These are phyloP conservation scores for Wickerhamomyces strasburgensis DNA, from an alignment of 805 yeast species.

Conservation along the genomic window DNA sequence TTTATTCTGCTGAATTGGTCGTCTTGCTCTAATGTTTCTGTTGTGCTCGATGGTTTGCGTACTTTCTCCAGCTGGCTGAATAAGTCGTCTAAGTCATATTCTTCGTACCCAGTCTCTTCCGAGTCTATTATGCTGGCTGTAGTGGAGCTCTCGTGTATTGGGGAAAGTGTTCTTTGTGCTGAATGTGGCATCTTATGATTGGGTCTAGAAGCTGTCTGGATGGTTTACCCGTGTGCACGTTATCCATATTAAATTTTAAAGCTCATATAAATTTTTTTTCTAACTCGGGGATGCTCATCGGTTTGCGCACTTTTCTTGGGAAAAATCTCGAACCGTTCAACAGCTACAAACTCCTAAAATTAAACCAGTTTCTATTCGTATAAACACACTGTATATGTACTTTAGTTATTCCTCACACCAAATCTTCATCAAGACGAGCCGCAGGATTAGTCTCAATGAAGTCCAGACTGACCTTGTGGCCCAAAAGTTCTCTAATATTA, in stretches of 20 bases:
- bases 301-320: no score
- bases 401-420: constrained; percentile 3
- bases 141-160: constrained; percentile 13
- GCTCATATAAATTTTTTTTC: no score
- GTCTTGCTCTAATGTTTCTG: constrained; percentile 9
- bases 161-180: constrained; percentile 9
- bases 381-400: neutral
- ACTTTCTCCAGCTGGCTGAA: constrained; percentile 26
- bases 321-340: no score
- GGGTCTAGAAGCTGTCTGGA: no score
- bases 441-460: constrained; percentile 96
- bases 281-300: no score
- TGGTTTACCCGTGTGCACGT: no score
- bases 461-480: constrained; percentile 93
- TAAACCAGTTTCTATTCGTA: no score
- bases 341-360: no score
- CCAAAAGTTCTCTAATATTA: constrained; percentile 93
- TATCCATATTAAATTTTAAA: no score
- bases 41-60: constrained; percentile 5
- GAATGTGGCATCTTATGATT: neutral
- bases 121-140: constrained; percentile 5
- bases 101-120: constrained; percentile 12
- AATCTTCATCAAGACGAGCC: constrained; percentile 85
- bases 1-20: constrained; percentile 33
- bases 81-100: constrained; percentile 29